Percentiles rank a stretch among this genome's conserved stretches.
Conservation (phyloP, 2,329 filamentous ascomycete species). For the Dothidotthia symphoricarpi region DNA sequence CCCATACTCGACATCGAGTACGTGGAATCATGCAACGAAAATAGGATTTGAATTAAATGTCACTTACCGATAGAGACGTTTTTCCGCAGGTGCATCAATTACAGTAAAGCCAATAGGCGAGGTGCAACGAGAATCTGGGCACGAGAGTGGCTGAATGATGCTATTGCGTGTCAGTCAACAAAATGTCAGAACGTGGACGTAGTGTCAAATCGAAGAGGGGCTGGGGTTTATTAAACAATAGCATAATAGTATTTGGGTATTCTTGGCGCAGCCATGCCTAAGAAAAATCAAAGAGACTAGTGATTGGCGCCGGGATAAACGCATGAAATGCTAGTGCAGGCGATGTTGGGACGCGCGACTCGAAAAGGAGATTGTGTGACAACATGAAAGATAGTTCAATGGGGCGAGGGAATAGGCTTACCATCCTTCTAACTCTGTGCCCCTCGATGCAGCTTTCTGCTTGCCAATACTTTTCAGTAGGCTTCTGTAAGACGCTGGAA, state of each 20-base stretch:
- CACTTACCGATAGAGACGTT: constrained; percentile 37
- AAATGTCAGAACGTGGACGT: constrained; percentile 8
- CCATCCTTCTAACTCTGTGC: constrained; percentile 40
- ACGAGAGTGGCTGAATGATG: constrained; percentile 36
- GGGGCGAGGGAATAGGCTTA: constrained; percentile 29
- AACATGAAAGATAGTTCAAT: constrained; percentile 19
- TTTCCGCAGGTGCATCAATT: constrained; percentile 26
- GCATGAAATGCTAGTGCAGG: constrained; percentile 27
- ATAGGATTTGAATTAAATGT: no score
- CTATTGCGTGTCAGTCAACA: constrained; percentile 25
- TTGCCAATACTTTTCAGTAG: constrained; percentile 26
- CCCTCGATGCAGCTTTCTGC: constrained; percentile 28
- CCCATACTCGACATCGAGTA: not conserved
- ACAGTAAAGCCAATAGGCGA: constrained; percentile 33
- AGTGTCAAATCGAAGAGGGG: constrained; percentile 18
- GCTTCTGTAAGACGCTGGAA: constrained; percentile 36
- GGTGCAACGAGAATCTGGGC: constrained; percentile 24
- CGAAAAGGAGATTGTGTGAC: constrained; percentile 31
- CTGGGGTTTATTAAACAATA: constrained; percentile 42
- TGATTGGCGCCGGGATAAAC: constrained; percentile 37
- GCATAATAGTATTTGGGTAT: constrained; percentile 37
- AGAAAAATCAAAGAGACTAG: constrained; percentile 35
- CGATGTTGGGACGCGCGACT: constrained; percentile 28
- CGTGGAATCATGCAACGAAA: constrained; percentile 1
- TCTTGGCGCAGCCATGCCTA: constrained; percentile 37